Evolutionary conservation across 768 basidiomycete species (phyloP).

Genomic region (Lactarius vividus): DNA sequence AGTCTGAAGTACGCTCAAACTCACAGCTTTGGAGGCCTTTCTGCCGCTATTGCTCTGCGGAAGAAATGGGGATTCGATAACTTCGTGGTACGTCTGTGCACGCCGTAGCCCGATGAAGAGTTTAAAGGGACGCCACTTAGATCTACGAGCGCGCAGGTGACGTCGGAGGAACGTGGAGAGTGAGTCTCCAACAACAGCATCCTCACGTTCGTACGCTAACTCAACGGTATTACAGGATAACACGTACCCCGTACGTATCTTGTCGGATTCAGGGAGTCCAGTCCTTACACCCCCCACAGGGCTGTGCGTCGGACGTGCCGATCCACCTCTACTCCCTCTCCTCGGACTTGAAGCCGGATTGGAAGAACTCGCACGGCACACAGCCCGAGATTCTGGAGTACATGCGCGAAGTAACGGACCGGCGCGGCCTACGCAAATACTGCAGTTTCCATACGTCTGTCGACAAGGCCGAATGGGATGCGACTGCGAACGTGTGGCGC

Average conservation of each 20-base stretch:
- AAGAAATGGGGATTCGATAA: constrained; percentile 32
- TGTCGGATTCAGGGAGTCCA: not conserved
- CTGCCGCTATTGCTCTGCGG: constrained; percentile 34
- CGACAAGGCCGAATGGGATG: constrained; percentile 33
- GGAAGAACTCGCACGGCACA: constrained; percentile 28
- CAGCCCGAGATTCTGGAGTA: constrained; percentile 35
- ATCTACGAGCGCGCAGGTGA: constrained; percentile 34
- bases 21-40: constrained; percentile 32
- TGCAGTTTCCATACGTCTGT: constrained; percentile 33
- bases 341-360: constrained; percentile 32
- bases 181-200: constrained; percentile 8
- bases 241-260: constrained; percentile 28
- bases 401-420: constrained; percentile 28
- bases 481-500: constrained; percentile 28
- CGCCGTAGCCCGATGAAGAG: no score
- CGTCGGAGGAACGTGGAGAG: constrained; percentile 33
- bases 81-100: constrained; percentile 31
- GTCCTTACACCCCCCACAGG: constrained; percentile 19
- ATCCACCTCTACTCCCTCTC: constrained; percentile 31
- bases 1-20: not conserved
- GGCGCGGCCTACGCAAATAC: constrained; percentile 27
- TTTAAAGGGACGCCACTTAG: constrained; percentile 22
- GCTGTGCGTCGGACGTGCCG: constrained; percentile 31
- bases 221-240: constrained; percentile 23
- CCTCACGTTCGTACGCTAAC: not conserved